These are phyloP conservation scores for Penicillium sp. DNA, from an alignment of 2,329 filamentous ascomycete species.

Conservation along the genomic window DNA sequence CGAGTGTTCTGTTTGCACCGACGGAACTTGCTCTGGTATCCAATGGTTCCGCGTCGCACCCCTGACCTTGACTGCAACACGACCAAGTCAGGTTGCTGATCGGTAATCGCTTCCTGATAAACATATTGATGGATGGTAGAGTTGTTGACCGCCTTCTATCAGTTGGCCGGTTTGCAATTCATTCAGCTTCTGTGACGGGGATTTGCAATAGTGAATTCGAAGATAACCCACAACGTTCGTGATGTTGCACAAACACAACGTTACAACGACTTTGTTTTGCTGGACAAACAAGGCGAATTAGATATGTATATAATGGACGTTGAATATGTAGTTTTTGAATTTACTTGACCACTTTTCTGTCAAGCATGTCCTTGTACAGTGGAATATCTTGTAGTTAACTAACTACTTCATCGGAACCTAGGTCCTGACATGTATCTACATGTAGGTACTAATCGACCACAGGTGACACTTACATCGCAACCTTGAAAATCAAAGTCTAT, in stretches of 20 bases:
- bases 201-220: not conserved
- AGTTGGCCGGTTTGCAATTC: slow-evolving; percentile 7
- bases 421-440: not conserved
- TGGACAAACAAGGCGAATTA: not conserved
- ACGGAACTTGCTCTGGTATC: slow-evolving; percentile 8
- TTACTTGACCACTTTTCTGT: not conserved
- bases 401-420: not conserved
- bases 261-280: not conserved
- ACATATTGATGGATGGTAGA: slow-evolving; percentile 1
- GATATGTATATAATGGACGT: not conserved
- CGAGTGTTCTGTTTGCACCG: not conserved
- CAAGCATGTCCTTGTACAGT: not conserved
- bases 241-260: not conserved
- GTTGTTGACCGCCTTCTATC: slow-evolving; percentile 3
- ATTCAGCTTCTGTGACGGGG: not conserved
- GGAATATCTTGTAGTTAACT: not conserved
- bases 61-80: slow-evolving; percentile 4
- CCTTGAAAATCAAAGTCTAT: not conserved
- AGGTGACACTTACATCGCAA: not conserved
- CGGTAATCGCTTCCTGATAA: not conserved
- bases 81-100: slow-evolving; percentile 2
- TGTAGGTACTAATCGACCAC: not conserved
- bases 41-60: slow-evolving; percentile 5
- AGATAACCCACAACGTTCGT: not conserved
- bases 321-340: too few relatives aligned